Evolutionary conservation across 768 basidiomycete genomes (phyloP).

Genomic region (Leccinum disarticulatum): DNA sequence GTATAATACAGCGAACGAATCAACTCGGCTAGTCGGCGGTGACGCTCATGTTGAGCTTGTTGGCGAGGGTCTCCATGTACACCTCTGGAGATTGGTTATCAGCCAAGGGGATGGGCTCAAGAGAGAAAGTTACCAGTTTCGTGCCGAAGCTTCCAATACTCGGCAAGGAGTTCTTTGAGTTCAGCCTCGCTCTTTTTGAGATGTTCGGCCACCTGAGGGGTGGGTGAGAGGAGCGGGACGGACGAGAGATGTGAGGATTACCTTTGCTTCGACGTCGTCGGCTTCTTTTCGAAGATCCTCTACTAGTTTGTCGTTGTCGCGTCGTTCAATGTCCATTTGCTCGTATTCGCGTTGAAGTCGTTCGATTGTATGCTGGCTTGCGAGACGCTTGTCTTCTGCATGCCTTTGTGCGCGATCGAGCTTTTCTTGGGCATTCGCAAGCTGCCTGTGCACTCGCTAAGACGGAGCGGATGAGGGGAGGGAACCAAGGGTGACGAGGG

Average conservation of each 20-base stretch:
- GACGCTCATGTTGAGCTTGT: conserved; percentile 68
- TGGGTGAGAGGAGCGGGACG: neutral
- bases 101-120: neutral
- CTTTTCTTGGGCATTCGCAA: conserved; percentile 80
- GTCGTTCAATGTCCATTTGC: conserved; percentile 71
- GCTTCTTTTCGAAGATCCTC: conserved; percentile 75
- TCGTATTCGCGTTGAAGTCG: conserved; percentile 77
- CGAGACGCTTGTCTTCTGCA: conserved; percentile 73
- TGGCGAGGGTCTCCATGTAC: conserved; percentile 85
- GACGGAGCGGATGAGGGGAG: neutral
- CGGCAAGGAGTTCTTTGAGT: conserved; percentile 75
- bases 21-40: conserved; percentile 22
- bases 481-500: neutral
- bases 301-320: conserved; percentile 76
- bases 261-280: conserved; percentile 66
- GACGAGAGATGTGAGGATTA: conserved; percentile 20
- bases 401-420: conserved; percentile 76
- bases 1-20: conserved; percentile 23
- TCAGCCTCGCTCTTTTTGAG: conserved; percentile 72
- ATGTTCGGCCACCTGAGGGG: conserved; percentile 71
- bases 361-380: conserved; percentile 74
- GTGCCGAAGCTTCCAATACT: conserved; percentile 81
- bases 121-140: conserved; percentile 55
- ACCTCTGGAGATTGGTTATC: conserved; percentile 50
- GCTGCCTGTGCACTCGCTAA: conserved; percentile 80